Evolutionary conservation across 208 protist genomes (phyloP).

Genomic region (Trypanosoma lewisi): DNA sequence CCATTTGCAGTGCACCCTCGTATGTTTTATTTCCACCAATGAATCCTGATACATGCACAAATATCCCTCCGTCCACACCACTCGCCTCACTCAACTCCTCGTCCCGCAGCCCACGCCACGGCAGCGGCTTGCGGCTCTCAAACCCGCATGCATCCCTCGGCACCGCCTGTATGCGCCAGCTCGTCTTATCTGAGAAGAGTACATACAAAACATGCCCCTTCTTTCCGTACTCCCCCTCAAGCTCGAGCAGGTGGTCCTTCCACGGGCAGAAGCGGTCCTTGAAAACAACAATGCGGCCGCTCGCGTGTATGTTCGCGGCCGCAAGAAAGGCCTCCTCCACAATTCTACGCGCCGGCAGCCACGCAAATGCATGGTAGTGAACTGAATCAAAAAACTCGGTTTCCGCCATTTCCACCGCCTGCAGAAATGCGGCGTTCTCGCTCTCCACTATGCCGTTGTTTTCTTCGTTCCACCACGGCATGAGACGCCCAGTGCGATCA

Average conservation of each 20-base stretch:
- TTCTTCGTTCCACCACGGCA: slow-evolving; percentile 90
- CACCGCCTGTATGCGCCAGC: slow-evolving; percentile 93
- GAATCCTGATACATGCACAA: slow-evolving; percentile 95
- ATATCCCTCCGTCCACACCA: slow-evolving; percentile 91
- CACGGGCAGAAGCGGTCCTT: slow-evolving; percentile 82
- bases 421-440: slow-evolving; percentile 71
- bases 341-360: slow-evolving; percentile 88
- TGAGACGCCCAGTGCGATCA: slow-evolving; percentile 76
- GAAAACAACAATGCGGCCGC: slow-evolving; percentile 86
- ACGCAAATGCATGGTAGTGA: slow-evolving; percentile 78
- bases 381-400: slow-evolving; percentile 87
- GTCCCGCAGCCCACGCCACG: slow-evolving; percentile 93
- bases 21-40: slow-evolving; percentile 94
- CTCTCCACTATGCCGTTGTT: slow-evolving; percentile 32
- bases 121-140: slow-evolving; percentile 81
- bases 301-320: slow-evolving; percentile 38
- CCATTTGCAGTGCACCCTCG: slow-evolving; percentile 92
- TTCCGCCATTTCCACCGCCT: slow-evolving; percentile 87
- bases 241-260: slow-evolving; percentile 92
- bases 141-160: slow-evolving; percentile 70
- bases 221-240: slow-evolving; percentile 77
- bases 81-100: slow-evolving; percentile 72
- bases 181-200: slow-evolving; percentile 84
- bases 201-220: slow-evolving; percentile 77
- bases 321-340: slow-evolving; percentile 74